These are phyloP conservation scores for Tetrapisispora fleetii DNA, from an alignment of 805 yeast species.

Conservation along the genomic window DNA sequence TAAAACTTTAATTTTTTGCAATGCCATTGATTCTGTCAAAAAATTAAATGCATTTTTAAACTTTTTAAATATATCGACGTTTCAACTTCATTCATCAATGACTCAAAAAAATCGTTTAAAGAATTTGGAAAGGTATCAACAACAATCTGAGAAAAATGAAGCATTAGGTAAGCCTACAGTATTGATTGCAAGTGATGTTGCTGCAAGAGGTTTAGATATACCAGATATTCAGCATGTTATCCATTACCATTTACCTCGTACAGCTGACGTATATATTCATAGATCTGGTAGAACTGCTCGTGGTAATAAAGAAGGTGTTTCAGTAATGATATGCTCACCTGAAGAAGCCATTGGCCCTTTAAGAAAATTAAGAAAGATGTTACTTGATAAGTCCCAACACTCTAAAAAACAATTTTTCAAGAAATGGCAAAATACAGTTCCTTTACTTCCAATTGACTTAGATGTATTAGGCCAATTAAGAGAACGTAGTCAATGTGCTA, in stretches of 20 bases:
- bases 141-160: conserved; percentile 31
- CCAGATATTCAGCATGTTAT: conserved; percentile 86
- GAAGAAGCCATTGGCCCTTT: conserved; percentile 88
- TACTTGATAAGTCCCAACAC: conserved; percentile 27
- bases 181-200: conserved; percentile 90
- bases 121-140: conserved; percentile 57
- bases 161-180: conserved; percentile 47
- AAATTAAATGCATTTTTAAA: conserved; percentile 68
- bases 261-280: conserved; percentile 91
- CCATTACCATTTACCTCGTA: conserved; percentile 89
- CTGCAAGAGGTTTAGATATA: conserved; percentile 95
- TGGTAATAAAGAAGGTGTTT: conserved; percentile 89
- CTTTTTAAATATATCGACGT: conserved; percentile 55
- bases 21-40: conserved; percentile 90
- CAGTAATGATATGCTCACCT: conserved; percentile 86
- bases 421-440: conserved; percentile 47
- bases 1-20: conserved; percentile 81
- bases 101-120: conserved; percentile 85
- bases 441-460: conserved; percentile 65
- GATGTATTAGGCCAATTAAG: conserved; percentile 62
- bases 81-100: conserved; percentile 89
- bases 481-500: conserved; percentile 58
- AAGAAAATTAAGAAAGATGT: conserved; percentile 55
- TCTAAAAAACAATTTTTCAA: conserved; percentile 21
- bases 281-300: conserved; percentile 98